Evolutionary conservation across 208 protist genomes (phyloP).

Genomic region (Pavlovales sp.): DNA sequence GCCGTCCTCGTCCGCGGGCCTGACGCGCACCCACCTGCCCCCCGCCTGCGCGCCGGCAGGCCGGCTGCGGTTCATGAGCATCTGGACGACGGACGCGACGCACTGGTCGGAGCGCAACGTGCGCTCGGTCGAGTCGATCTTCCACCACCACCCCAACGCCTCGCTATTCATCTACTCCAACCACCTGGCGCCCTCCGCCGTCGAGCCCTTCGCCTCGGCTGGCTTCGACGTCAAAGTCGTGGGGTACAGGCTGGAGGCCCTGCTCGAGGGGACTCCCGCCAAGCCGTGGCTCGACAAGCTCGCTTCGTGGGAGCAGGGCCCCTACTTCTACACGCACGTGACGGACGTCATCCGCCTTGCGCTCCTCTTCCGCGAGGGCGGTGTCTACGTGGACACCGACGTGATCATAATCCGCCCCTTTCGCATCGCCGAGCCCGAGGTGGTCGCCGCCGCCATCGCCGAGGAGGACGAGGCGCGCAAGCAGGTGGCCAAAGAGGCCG

Average conservation of each 20-base stretch:
- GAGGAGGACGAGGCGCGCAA: too few relatives aligned
- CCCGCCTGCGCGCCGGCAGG: not conserved
- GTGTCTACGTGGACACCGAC: slow-evolving; percentile 25
- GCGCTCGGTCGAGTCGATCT: not conserved
- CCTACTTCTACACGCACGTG: slow-evolving; percentile 16
- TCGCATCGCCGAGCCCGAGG: too few relatives aligned
- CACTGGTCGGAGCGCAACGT: not conserved
- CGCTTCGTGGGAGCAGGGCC: not conserved
- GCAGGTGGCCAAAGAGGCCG: not conserved
- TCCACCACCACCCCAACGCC: slow-evolving; percentile 17
- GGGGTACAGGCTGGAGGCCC: not conserved
- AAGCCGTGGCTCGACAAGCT: not conserved
- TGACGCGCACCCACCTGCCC: too few relatives aligned
- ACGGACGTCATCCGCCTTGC: slow-evolving; percentile 16
- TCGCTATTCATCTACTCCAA: not conserved
- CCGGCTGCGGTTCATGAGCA: not conserved
- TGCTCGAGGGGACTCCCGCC: not conserved
- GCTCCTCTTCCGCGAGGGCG: slow-evolving; percentile 9
- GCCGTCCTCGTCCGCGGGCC: too few relatives aligned
- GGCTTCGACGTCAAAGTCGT: not conserved
- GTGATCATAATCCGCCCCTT: not conserved
- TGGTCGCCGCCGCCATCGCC: too few relatives aligned
- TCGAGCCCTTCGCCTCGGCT: not conserved
- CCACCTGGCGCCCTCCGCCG: not conserved
- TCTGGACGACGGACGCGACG: slow-evolving; percentile 1